Conservation (phyloP, 495 filamentous ascomycete species). For the Penicillium cosmopolitanum region DNA sequence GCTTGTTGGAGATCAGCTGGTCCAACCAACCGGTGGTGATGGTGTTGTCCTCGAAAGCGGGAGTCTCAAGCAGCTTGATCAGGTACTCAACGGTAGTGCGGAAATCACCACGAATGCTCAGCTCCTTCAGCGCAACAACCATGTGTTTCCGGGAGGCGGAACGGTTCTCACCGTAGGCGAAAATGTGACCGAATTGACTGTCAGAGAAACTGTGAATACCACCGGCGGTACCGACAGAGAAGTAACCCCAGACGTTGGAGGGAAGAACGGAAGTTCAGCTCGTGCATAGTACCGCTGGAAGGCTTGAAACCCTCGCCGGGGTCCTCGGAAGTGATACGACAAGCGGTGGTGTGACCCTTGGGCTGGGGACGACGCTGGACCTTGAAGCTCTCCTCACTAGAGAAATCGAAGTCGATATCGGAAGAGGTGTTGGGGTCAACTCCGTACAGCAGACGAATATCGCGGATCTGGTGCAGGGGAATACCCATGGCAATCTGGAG, state of each 20-base stretch:
- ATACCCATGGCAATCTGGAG: constrained; percentile 99
- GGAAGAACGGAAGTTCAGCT: constrained; percentile 97
- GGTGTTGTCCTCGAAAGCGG: constrained; percentile 98
- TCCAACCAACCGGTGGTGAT: constrained; percentile 99
- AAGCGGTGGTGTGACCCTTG: constrained; percentile 96
- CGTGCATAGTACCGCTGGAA: constrained; percentile 97
- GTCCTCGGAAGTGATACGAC: constrained; percentile 99
- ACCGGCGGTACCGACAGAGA: constrained; percentile 94
- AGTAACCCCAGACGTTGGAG: constrained; percentile 99
- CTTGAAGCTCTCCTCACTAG: constrained; percentile 78
- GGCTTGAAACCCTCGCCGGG: constrained; percentile 99
- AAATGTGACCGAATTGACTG: constrained; percentile 99
- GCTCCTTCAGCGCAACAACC: constrained; percentile 97
- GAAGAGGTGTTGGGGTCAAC: constrained; percentile 85
- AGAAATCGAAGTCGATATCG: constrained; percentile 96
- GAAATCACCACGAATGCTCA: constrained; percentile 99
- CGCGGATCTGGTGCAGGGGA: constrained; percentile 90
- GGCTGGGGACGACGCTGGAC: constrained; percentile 87
- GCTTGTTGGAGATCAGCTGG: constrained; percentile 95
- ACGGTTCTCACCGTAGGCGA: constrained; percentile 97
- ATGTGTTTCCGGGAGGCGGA: constrained; percentile 97
- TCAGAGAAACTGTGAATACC: constrained; percentile 99
- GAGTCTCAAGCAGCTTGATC: constrained; percentile 97
- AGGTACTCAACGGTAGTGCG: constrained; percentile 98
- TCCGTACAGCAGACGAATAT: constrained; percentile 95